Base-by-base conservation (phyloP, 352 stramenopile genomes). In the Pythium dissimile region DNA sequence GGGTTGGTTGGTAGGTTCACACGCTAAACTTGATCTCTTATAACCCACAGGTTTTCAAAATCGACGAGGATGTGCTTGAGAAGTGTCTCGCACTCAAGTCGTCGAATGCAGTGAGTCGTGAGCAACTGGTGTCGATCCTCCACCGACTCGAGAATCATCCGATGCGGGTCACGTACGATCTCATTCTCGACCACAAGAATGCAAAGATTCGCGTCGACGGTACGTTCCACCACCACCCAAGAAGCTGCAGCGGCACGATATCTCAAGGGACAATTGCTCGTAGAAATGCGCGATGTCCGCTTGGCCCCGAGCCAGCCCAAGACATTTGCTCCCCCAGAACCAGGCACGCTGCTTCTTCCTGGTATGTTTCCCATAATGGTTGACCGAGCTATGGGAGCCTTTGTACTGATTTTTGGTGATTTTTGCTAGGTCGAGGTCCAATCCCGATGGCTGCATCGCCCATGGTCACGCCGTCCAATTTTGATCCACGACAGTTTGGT, bases 101-200 rank as follows among this genome's bases (percentile, higher is more conserved):
- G 27, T 39, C 67, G 16, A 57, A 62, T 44, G 69, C 62, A 30
- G 64, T 91, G 35, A 70, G 56, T 21, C 73, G 82, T 24, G 81
- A 91, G 9, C 71, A 92, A 46, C 62, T 93, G 2, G 50, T 88
- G 15, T 54, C 47, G 30, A 59, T 92, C 44, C 53, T 89, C 5
- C 72, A 78, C 42, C 73, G 75, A 34, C 69, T 76, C 66, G 77
- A 89, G 53, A 84, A 56, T 34, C 72, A 87, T 37, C 78, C 84
- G 47, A 67, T 98, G 52, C 92, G 93, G 41, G 96, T 98, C 66
- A 87, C 92, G 5, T 99, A 99, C 69, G 96, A 99, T 65, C 77
- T 99, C 6, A 96, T 99, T 50, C 78, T 99, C 34, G 96, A 98
- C 70, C 95, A 98, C 72, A 99, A 99, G 73, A 97, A 98, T 48